Percentiles rank a stretch among this genome's conserved stretches.
Conservation (phyloP, 78 protist genomes). For the Dictyostelium intermedium region DNA sequence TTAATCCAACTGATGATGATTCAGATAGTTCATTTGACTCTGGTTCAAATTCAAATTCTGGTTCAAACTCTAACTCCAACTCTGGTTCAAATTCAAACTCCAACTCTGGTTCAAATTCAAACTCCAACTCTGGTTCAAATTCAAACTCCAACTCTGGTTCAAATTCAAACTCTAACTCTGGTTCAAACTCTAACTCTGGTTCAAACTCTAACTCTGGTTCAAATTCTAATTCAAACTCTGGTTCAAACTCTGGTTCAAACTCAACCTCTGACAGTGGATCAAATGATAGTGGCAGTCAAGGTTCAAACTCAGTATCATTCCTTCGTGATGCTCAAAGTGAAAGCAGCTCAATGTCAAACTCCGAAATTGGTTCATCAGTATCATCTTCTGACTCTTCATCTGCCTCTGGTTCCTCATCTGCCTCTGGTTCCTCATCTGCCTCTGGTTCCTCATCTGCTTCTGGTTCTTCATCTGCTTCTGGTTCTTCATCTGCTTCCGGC, state of each 20-base stretch:
- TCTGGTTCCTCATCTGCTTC: background rate
- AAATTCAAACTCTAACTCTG: background rate
- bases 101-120: background rate
- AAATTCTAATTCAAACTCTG: background rate
- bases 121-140: background rate
- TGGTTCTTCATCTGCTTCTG: background rate
- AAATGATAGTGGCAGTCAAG: background rate
- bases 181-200: too few relatives aligned
- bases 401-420: background rate
- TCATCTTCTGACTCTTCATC: background rate
- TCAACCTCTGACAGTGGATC: background rate
- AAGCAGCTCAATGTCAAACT: background rate
- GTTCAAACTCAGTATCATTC: background rate
- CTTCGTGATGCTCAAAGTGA: background rate
- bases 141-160: background rate
- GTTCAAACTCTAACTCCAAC: background rate
- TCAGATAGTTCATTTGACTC: background rate
- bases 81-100: background rate
- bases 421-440: background rate
- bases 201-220: background rate
- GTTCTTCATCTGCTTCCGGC: background rate
- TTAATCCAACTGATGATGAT: background rate
- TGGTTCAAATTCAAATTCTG: background rate
- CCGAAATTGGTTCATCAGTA: background rate
- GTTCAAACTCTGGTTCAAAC: background rate